phyloP scores from a whole-genome alignment of 352 stramenopile genomes.

The Globisporangium yorkense region DNA sequence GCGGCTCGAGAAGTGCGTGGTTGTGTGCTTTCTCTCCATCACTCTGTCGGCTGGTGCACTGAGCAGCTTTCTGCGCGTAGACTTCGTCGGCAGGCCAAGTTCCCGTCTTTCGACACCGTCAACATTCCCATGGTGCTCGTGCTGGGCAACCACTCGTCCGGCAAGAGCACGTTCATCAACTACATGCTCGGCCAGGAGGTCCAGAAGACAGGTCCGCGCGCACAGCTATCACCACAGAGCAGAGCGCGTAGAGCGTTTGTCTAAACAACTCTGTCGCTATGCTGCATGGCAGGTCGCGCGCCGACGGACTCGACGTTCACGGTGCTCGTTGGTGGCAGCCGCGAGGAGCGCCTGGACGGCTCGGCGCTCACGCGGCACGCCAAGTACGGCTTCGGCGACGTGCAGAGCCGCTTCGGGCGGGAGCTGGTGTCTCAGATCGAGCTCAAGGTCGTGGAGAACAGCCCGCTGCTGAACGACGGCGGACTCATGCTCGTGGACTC shows the following conservation, averaged over 20 bases:
- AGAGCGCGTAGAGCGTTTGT: too few relatives aligned
- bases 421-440: conserved; percentile 86
- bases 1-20: conserved; percentile 46
- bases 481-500: conserved; percentile 86
- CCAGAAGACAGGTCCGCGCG: conserved; percentile 60
- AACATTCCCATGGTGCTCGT: conserved; percentile 83
- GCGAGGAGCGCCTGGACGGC: conserved; percentile 73
- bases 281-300: conserved; percentile 25
- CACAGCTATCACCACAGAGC: neutral
- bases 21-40: neutral
- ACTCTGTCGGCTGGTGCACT: neutral
- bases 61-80: conserved; percentile 10
- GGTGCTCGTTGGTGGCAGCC: conserved; percentile 57
- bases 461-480: conserved; percentile 61
- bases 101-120: conserved; percentile 74
- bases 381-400: conserved; percentile 78
- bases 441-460: conserved; percentile 72
- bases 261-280: neutral
- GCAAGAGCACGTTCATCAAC: conserved; percentile 88
- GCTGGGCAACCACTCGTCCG: conserved; percentile 81
- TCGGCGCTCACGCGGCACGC: conserved; percentile 62
- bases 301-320: conserved; percentile 85
- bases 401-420: conserved; percentile 68
- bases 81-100: conserved; percentile 58
- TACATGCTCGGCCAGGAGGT: conserved; percentile 80